A percentile compares a stretch with the other conserved stretches of the same genome.
Conservation (phyloP, 1,284 basidiomycete genomes). For the Naganishia albida region DNA sequence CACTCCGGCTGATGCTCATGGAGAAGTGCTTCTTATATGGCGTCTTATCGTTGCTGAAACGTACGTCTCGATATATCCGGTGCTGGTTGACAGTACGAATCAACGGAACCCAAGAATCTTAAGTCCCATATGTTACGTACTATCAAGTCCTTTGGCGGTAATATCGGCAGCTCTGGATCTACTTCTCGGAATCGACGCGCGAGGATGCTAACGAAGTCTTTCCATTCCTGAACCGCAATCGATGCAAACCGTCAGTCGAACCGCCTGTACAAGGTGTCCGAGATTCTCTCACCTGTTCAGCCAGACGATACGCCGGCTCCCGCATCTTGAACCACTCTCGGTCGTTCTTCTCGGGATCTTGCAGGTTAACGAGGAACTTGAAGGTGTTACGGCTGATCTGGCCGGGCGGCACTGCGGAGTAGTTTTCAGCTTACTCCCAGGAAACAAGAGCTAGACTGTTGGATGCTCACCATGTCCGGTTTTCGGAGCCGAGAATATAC, state of each 20-base stretch:
- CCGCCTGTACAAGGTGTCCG: neutral
- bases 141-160: slow-evolving; percentile 82
- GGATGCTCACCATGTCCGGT: slow-evolving; percentile 68
- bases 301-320: slow-evolving; percentile 76
- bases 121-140: slow-evolving; percentile 55
- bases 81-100: slow-evolving; percentile 39
- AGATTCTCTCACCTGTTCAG: slow-evolving; percentile 61
- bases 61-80: slow-evolving; percentile 59
- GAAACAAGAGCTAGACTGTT: slow-evolving; percentile 3
- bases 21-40: slow-evolving; percentile 79
- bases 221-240: slow-evolving; percentile 65
- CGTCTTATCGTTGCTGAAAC: slow-evolving; percentile 75
- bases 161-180: slow-evolving; percentile 75
- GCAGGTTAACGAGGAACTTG: slow-evolving; percentile 70
- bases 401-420: slow-evolving; percentile 69
- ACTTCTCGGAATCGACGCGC: slow-evolving; percentile 66
- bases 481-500: slow-evolving; percentile 64
- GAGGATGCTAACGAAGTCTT: slow-evolving; percentile 73
- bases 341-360: slow-evolving; percentile 77
- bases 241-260: neutral
- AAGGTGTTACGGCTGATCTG: slow-evolving; percentile 82
- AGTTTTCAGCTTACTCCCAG: slow-evolving; percentile 3
- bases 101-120: neutral
- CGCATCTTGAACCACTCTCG: slow-evolving; percentile 68
- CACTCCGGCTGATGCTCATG: slow-evolving; percentile 46